Percentiles rank a stretch among this genome's conserved stretches.
Conservation (phyloP, 805 yeast genomes). For the Candida caryicola region DNA sequence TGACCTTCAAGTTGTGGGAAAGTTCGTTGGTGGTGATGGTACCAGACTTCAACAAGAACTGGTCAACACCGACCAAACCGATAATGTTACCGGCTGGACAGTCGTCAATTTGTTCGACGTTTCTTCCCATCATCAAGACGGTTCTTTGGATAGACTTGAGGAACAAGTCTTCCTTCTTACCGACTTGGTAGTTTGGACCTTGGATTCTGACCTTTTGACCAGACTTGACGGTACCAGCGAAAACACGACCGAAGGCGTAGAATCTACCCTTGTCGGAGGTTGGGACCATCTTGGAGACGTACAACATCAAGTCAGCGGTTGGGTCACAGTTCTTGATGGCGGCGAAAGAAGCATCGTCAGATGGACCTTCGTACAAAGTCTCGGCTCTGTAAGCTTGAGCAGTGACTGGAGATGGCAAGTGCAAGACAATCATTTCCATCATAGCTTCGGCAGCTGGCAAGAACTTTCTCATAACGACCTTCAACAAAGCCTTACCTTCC, state of each 20-base stretch:
- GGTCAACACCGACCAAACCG: constrained; percentile 99
- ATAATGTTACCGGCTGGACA: constrained; percentile 99
- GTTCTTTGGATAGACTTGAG: constrained; percentile 98
- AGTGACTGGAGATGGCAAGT: constrained; percentile 99
- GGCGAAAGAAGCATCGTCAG: constrained; percentile 82
- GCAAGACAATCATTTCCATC: constrained; percentile 96
- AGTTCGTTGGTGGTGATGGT: constrained; percentile 94
- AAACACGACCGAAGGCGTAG: constrained; percentile 99
- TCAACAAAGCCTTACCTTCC: constrained; percentile 97
- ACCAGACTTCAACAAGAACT: constrained; percentile 99
- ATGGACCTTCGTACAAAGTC: constrained; percentile 98
- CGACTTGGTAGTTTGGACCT: constrained; percentile 99
- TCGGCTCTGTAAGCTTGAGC: constrained; percentile 99
- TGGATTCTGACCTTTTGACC: constrained; percentile 99
- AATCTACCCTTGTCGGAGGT: constrained; percentile 99
- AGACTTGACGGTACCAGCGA: constrained; percentile 98
- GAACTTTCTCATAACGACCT: constrained; percentile 99
- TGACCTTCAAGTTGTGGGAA: constrained; percentile 99
- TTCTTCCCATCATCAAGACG: constrained; percentile 99
- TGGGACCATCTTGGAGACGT: constrained; percentile 99
- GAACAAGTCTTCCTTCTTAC: constrained; percentile 97
- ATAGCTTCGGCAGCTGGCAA: constrained; percentile 99
- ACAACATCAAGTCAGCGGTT: constrained; percentile 95
- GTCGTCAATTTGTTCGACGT: constrained; percentile 96
- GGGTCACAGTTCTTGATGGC: constrained; percentile 99